phyloP scores from a whole-genome alignment of 2,329 filamentous ascomycete genomes.

The Colletotrichum sojae region DNA sequence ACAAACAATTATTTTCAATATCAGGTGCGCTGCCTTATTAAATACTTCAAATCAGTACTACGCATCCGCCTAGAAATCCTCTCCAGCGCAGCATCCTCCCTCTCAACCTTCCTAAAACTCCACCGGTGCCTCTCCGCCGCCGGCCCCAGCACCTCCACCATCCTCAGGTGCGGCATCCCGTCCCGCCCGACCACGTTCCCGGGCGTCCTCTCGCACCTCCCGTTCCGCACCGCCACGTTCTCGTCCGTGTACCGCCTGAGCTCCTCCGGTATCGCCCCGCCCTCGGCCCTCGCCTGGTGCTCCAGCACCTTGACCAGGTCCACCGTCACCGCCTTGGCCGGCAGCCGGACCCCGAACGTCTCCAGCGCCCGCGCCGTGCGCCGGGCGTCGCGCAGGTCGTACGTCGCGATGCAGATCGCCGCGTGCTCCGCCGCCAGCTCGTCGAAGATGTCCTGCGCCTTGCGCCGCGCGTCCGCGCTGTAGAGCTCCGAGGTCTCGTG shows the following conservation, averaged over 20 bases:
- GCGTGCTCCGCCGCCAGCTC: constrained; percentile 6
- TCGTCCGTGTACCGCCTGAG: constrained; percentile 12
- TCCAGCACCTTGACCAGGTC: constrained; percentile 35
- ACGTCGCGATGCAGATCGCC: constrained; percentile 10
- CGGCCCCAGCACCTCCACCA: constrained; percentile 24
- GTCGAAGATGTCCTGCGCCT: constrained; percentile 3
- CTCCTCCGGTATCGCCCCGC: background rate
- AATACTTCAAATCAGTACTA: background rate
- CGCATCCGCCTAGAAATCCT: background rate
- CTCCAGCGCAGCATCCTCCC: constrained; percentile 11
- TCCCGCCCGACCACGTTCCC: background rate
- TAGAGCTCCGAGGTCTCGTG: constrained; percentile 9
- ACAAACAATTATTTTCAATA: too few relatives aligned
- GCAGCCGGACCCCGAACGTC: constrained; percentile 3
- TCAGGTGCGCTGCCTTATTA: too few relatives aligned
- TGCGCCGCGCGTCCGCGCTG: background rate
- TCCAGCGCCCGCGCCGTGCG: constrained; percentile 7
- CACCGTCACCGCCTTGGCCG: constrained; percentile 11
- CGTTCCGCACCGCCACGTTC: constrained; percentile 11
- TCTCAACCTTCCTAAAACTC: constrained; percentile 10
- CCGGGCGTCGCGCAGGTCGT: background rate
- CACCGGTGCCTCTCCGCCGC: constrained; percentile 15
- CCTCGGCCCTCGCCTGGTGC: constrained; percentile 20
- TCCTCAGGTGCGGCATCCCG: background rate
- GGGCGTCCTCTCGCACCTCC: constrained; percentile 9